phyloP scores from a whole-genome alignment of 1,284 basidiomycete species.

The Cutaneotrichosporon sp. region DNA sequence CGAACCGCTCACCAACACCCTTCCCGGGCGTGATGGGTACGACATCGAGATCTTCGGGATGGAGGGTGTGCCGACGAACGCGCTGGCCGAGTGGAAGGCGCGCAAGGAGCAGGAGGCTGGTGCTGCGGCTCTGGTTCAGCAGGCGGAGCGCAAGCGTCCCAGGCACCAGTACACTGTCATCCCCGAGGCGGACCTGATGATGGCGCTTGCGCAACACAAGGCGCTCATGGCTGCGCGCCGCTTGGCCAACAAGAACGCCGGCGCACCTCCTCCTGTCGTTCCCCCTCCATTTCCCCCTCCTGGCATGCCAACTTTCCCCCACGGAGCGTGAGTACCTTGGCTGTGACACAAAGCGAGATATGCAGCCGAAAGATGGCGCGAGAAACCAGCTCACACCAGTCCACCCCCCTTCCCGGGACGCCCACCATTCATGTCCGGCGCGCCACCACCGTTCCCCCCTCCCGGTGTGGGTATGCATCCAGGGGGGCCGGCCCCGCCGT shows the following conservation, averaged over 20 bases:
- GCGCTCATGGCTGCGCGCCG: constrained; percentile 76
- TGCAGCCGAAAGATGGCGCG: no score
- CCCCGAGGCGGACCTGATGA: constrained; percentile 76
- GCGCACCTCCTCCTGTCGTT: constrained; percentile 59
- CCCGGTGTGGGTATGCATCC: constrained; percentile 27
- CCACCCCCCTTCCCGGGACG: constrained; percentile 10
- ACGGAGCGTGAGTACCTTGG: constrained; percentile 9
- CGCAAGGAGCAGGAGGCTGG: constrained; percentile 90
- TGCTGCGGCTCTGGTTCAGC: constrained; percentile 69
- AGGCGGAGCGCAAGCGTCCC: constrained; percentile 69
- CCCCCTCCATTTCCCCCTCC: constrained; percentile 51
- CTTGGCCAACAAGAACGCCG: constrained; percentile 15
- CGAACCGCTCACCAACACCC: constrained; percentile 95
- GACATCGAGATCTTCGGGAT: constrained; percentile 99
- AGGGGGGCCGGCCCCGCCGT: constrained; percentile 29
- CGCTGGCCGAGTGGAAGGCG: constrained; percentile 91
- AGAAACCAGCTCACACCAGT: background rate
- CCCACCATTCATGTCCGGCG: constrained; percentile 18
- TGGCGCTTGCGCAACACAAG: constrained; percentile 85
- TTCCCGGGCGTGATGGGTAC: constrained; percentile 94
- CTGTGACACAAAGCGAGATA: background rate
- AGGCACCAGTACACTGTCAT: constrained; percentile 79
- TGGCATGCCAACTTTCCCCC: constrained; percentile 23
- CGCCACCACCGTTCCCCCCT: constrained; percentile 40
- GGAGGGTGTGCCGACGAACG: constrained; percentile 94